Percentiles rank a stretch among this genome's conserved stretches.
These are phyloP conservation scores for Sarcocystis neurona DNA, from an alignment of 169 alveolate genomes.

Conservation along the genomic window DNA sequence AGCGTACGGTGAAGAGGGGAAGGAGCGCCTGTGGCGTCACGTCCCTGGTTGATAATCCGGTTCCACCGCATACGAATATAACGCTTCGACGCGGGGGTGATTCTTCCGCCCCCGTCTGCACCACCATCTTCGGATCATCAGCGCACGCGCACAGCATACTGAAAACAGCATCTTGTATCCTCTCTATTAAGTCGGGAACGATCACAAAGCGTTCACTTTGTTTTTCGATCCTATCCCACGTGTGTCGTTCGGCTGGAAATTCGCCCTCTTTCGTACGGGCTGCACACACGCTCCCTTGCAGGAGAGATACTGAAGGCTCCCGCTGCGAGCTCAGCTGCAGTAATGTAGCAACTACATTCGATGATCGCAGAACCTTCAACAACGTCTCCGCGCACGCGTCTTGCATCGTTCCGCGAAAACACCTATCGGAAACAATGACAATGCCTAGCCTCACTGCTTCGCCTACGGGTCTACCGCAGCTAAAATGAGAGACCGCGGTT, in stretches of 20 bases:
- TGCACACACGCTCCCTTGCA: no score
- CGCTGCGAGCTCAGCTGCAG: no score
- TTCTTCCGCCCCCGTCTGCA: neutral
- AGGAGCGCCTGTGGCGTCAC: slow-evolving; percentile 26
- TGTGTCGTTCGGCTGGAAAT: no score
- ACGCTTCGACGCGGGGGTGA: neutral
- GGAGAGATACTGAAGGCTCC: no score
- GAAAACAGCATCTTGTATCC: neutral
- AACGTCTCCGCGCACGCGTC: slow-evolving; percentile 3
- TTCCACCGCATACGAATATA: slow-evolving; percentile 19
- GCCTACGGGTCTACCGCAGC: no score
- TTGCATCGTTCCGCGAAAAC: neutral
- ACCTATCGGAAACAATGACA: slow-evolving; percentile 17
- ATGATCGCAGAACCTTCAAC: neutral
- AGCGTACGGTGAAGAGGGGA: slow-evolving; percentile 25
- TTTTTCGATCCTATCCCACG: no score
- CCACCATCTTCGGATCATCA: neutral
- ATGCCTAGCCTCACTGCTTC: neutral
- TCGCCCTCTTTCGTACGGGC: no score
- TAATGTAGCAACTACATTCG: no score
- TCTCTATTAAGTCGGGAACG: neutral
- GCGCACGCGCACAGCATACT: neutral
- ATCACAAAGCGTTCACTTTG: no score
- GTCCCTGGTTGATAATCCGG: neutral
- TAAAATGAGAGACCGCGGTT: no score